These are phyloP conservation scores for Ceratopteris richardii DNA, from an alignment of 75 land plant species.

Conservation along the genomic window DNA sequence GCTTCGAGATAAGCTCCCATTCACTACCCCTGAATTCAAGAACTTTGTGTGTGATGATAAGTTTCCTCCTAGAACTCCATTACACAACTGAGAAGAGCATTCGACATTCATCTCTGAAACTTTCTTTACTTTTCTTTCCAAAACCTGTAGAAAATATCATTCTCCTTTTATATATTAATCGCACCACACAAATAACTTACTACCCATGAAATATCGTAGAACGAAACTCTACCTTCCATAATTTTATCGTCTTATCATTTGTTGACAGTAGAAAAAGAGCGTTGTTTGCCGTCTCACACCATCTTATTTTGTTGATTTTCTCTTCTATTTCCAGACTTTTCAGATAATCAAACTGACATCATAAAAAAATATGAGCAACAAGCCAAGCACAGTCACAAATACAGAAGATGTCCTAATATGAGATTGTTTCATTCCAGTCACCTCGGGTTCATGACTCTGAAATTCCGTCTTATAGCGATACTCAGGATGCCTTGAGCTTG, in stretches of 20 bases:
- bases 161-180: too few species aligned
- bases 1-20: constrained; percentile 40
- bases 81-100: constrained; percentile 32
- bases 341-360: constrained; percentile 82
- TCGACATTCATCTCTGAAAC: constrained; percentile 56
- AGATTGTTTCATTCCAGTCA: neutral
- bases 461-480: constrained; percentile 40
- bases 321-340: constrained; percentile 99
- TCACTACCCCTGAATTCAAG: constrained; percentile 17
- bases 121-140: constrained; percentile 81
- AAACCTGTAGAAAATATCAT: constrained; percentile 44
- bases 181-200: too few species aligned
- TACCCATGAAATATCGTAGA: too few species aligned
- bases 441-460: constrained; percentile 47
- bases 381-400: neutral
- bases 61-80: constrained; percentile 45
- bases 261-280: constrained; percentile 89
- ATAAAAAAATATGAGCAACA: neutral
- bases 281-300: constrained; percentile 88
- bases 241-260: constrained; percentile 93
- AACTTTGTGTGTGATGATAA: constrained; percentile 19
- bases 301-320: constrained; percentile 94
- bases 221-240: constrained; percentile 69
- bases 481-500: constrained; percentile 33
- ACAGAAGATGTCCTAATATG: neutral